Conservation (phyloP, 257 asterid genomes). For the Plantago ovata region DNA sequence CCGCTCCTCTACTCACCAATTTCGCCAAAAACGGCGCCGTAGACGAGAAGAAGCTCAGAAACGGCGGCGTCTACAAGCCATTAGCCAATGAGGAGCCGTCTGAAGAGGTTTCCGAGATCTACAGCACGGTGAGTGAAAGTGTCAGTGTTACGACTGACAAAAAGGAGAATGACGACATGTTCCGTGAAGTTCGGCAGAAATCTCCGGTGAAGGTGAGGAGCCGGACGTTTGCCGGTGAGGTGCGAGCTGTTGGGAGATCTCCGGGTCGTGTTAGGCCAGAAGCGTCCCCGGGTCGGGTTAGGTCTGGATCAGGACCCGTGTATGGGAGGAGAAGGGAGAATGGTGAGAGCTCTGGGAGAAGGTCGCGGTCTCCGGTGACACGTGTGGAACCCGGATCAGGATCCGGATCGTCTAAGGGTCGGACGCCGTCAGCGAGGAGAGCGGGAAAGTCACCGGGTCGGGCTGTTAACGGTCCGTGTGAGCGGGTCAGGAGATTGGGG, state of each 20-base stretch:
- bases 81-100: conserved; percentile 28
- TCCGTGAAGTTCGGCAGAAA: conserved; percentile 33
- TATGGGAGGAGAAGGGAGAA: conserved; percentile 35
- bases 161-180: conserved; percentile 22
- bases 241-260: conserved; percentile 36
- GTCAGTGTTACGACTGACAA: conserved; percentile 30
- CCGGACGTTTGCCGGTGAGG: conserved; percentile 36
- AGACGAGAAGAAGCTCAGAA: too few species aligned
- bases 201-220: conserved; percentile 50
- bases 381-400: conserved; percentile 25
- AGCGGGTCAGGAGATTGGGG: conserved; percentile 36
- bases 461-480: conserved; percentile 48
- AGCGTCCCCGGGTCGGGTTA: conserved; percentile 47
- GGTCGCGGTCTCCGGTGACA: conserved; percentile 54
- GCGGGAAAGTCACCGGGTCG: conserved; percentile 67
- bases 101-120: conserved; percentile 38
- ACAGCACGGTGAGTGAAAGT: conserved; percentile 30
- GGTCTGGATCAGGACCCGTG: conserved; percentile 31
- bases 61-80: conserved; percentile 20
- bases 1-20: conserved; percentile 28
- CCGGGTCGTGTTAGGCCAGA: conserved; percentile 42
- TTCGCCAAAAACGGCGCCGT: background rate
- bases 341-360: conserved; percentile 55
- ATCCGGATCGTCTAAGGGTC: conserved; percentile 22
- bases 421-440: conserved; percentile 43